Conservation (phyloP, 495 filamentous ascomycete genomes). For the Podospora pseudoanserina region DNA sequence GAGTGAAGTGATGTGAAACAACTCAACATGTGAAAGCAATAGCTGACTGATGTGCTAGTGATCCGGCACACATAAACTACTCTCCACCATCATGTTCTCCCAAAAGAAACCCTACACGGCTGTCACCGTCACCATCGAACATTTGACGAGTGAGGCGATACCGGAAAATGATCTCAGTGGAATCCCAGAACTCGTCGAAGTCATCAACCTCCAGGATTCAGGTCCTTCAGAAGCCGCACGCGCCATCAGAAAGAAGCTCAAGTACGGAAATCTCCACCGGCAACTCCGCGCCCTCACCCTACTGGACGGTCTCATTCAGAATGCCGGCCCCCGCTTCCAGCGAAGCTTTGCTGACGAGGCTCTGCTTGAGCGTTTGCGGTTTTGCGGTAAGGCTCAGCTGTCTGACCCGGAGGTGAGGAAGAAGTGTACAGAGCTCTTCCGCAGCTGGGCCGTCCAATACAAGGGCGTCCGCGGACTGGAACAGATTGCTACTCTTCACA, state of each 20-base stretch:
- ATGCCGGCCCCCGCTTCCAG: slow-evolving; percentile 86
- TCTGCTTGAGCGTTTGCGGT: slow-evolving; percentile 86
- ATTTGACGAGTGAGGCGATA: slow-evolving; percentile 82
- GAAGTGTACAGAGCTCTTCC: slow-evolving; percentile 82
- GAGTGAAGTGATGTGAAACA: background rate
- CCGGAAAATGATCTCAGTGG: slow-evolving; percentile 88
- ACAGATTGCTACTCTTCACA: slow-evolving; percentile 74
- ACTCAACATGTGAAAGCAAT: background rate
- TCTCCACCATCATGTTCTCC: slow-evolving; percentile 37
- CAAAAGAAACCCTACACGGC: slow-evolving; percentile 94
- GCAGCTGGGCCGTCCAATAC: slow-evolving; percentile 82
- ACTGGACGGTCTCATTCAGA: slow-evolving; percentile 91
- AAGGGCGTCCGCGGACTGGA: slow-evolving; percentile 78
- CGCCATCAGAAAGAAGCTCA: slow-evolving; percentile 96
- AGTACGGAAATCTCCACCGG: slow-evolving; percentile 90
- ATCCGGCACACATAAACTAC: background rate
- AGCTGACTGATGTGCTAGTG: background rate
- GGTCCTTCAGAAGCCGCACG: slow-evolving; percentile 88
- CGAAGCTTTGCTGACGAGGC: slow-evolving; percentile 85
- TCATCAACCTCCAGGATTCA: slow-evolving; percentile 80
- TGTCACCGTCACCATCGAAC: slow-evolving; percentile 90
- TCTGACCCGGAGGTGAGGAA: slow-evolving; percentile 81
- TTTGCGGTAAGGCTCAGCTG: slow-evolving; percentile 78
- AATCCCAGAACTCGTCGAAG: slow-evolving; percentile 90
- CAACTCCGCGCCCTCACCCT: slow-evolving; percentile 88